Evolutionary conservation across 2,329 filamentous ascomycete genomes (phyloP).

Genomic region (Plectosphaerella cucumerina): DNA sequence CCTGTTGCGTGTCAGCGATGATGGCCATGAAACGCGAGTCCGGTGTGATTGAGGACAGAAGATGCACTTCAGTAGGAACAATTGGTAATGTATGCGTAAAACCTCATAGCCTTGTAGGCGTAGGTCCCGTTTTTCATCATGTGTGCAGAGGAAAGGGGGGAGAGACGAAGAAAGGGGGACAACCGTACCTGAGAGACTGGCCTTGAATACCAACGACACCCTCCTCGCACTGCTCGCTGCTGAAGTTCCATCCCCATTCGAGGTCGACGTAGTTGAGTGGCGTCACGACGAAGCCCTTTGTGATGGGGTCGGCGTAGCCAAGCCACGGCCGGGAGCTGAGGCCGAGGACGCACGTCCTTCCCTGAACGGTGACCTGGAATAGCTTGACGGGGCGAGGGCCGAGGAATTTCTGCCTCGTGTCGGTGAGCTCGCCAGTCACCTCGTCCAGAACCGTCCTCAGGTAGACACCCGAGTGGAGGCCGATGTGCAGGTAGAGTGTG

Average conservation of each 20-base stretch:
- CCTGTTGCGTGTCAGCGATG: conserved; percentile 31
- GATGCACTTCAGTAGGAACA: conserved; percentile 86
- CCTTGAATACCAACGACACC: conserved; percentile 93
- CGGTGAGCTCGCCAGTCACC: conserved; percentile 89
- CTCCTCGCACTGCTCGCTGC: conserved; percentile 88
- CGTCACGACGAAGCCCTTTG: conserved; percentile 85
- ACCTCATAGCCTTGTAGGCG: conserved; percentile 51
- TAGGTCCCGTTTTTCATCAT: conserved; percentile 67
- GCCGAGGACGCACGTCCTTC: conserved; percentile 79
- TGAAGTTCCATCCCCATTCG: conserved; percentile 95
- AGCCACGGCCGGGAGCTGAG: conserved; percentile 95
- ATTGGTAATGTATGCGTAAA: conserved; percentile 65
- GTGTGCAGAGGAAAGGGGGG: conserved; percentile 19
- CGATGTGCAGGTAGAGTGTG: conserved; percentile 92
- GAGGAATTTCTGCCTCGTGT: conserved; percentile 90
- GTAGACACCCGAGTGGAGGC: conserved; percentile 92
- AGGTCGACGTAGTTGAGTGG: conserved; percentile 84
- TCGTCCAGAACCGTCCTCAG: conserved; percentile 93
- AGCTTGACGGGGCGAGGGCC: conserved; percentile 87
- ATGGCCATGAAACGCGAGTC: not conserved
- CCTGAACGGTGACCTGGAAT: conserved; percentile 85
- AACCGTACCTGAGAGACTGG: conserved; percentile 73
- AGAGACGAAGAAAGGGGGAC: conserved; percentile 22
- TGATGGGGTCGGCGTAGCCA: conserved; percentile 84
- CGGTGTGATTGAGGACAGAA: conserved; percentile 11